Conservation (phyloP, 768 basidiomycete species). For the Suillus weaverae region DNA sequence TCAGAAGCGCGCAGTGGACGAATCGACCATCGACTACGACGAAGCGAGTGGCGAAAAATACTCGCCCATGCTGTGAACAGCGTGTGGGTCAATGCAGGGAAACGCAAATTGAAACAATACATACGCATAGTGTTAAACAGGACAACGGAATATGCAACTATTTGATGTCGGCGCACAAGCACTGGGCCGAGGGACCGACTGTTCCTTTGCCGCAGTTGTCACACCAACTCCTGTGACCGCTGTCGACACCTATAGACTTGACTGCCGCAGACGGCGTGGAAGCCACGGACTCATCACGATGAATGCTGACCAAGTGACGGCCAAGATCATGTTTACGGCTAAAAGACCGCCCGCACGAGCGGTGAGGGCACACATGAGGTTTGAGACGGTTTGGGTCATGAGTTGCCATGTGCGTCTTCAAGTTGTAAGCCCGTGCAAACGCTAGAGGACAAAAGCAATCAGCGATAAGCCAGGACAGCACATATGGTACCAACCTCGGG, state of each 20-base stretch:
- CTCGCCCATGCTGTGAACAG: constrained; percentile 31
- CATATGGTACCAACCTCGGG: constrained; percentile 51
- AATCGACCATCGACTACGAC: constrained; percentile 40
- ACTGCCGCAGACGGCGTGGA: constrained; percentile 40
- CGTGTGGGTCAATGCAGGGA: constrained; percentile 5
- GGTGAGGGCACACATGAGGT: constrained; percentile 85
- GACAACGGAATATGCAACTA: constrained; percentile 32
- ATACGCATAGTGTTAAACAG: constrained; percentile 29
- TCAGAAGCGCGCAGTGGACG: constrained; percentile 32
- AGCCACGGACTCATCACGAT: constrained; percentile 62
- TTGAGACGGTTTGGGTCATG: constrained; percentile 92
- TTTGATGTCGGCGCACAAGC: constrained; percentile 67
- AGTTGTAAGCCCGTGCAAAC: constrained; percentile 90
- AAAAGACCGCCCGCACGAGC: constrained; percentile 85
- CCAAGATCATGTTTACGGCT: constrained; percentile 93
- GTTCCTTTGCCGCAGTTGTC: constrained; percentile 72
- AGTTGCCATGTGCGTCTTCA: constrained; percentile 94
- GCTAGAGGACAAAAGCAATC: constrained; percentile 42
- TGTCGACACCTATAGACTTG: constrained; percentile 67
- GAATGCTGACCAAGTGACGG: constrained; percentile 84
- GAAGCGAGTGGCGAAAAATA: constrained; percentile 39
- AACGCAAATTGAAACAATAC: constrained; percentile 6
- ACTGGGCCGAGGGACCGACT: constrained; percentile 53
- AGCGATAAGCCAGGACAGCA: neutral
- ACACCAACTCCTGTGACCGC: constrained; percentile 67